Percentiles rank a stretch among this genome's conserved stretches.
Conservation (phyloP, 148 eudicot species). For the Camellia japonica region DNA sequence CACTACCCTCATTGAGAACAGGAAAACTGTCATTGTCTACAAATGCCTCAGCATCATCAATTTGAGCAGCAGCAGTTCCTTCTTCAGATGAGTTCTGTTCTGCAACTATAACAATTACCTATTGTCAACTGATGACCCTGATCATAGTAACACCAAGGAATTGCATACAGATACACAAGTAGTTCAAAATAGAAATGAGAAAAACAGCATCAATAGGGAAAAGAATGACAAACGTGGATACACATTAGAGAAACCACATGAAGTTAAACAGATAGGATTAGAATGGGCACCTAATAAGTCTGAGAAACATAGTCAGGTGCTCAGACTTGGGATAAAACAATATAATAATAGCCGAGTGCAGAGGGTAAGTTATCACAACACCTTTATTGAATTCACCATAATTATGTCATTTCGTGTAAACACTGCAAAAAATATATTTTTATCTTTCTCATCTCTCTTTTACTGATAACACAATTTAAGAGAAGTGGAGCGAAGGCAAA, state of each 20-base stretch:
- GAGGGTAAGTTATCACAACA: neutral
- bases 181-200: neutral
- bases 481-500: no score
- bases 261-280: neutral
- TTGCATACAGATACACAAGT: neutral
- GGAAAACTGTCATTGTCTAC: neutral
- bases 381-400: neutral
- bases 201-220: neutral
- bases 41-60: slow-evolving; percentile 1
- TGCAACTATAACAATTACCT: slow-evolving; percentile 14
- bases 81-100: slow-evolving; percentile 12
- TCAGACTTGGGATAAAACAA: neutral
- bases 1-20: neutral
- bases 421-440: no score
- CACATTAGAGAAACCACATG: neutral
- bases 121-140: neutral
- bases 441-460: no score
- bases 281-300: neutral
- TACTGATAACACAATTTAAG: no score
- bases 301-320: neutral
- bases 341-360: neutral
- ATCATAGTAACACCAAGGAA: neutral
- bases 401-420: no score
- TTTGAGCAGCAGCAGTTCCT: slow-evolving; percentile 18
- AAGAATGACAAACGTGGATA: neutral